phyloP scores from a whole-genome alignment of 495 filamentous ascomycete genomes.

The Amorphotheca resinae region DNA sequence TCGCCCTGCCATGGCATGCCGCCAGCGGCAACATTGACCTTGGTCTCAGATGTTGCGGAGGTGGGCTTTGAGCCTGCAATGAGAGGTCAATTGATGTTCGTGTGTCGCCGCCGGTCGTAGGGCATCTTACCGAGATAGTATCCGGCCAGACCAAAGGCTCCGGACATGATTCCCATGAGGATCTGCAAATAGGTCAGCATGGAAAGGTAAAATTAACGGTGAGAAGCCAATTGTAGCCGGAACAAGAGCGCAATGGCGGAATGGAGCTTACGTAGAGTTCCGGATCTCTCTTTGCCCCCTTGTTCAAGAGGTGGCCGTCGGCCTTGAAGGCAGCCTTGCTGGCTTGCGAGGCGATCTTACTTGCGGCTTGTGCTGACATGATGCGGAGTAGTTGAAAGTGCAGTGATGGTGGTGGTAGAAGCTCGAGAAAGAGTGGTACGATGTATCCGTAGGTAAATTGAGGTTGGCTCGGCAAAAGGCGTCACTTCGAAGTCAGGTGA shows the following conservation, averaged over 20 bases:
- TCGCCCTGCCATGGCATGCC: conserved; percentile 84
- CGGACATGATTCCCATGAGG: conserved; percentile 82
- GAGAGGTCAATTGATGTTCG: conserved; percentile 18
- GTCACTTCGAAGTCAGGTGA: too few relatives aligned
- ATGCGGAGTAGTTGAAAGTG: conserved; percentile 20
- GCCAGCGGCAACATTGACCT: conserved; percentile 56
- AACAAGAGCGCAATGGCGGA: not conserved
- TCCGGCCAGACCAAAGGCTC: conserved; percentile 74
- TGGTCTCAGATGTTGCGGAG: conserved; percentile 64
- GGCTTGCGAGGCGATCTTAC: conserved; percentile 31
- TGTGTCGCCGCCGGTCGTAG: not conserved
- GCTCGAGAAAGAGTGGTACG: conserved; percentile 26
- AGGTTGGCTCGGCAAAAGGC: not conserved
- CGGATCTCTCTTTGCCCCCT: conserved; percentile 62
- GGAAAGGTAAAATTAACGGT: not conserved
- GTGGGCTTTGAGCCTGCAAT: conserved; percentile 69
- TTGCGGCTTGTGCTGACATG: conserved; percentile 43
- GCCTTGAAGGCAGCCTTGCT: conserved; percentile 23
- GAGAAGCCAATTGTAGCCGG: not conserved
- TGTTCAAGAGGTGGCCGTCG: conserved; percentile 33
- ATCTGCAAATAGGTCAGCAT: conserved; percentile 40
- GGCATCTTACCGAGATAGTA: conserved; percentile 61
- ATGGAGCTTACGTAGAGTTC: conserved; percentile 61
- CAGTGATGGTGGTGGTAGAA: conserved; percentile 17
- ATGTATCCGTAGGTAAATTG: too few relatives aligned